Conservation (phyloP, 225 moss, liverwort and hornwort genomes). For the Pseudisothecium myosuroides region DNA sequence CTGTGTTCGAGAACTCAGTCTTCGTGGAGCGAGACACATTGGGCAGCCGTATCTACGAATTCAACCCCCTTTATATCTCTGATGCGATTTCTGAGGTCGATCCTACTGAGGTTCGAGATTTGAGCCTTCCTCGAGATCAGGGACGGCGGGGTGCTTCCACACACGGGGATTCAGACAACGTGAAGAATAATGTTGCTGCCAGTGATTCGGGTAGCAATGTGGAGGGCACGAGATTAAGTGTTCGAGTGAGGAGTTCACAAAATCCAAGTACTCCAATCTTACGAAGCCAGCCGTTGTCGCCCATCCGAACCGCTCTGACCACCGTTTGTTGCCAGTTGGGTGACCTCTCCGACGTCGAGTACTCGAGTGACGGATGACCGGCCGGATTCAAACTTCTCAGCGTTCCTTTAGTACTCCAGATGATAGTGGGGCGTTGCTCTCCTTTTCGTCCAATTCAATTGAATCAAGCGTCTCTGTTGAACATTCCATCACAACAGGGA, state of each 20-base stretch:
- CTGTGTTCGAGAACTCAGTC: conserved; percentile 23
- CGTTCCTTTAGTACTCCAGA: background rate
- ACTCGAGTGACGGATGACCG: background rate
- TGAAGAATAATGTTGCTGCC: background rate
- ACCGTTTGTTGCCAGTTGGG: conserved; percentile 6
- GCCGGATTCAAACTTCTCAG: background rate
- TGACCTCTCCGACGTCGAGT: conserved; percentile 5
- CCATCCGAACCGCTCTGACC: conserved; percentile 10
- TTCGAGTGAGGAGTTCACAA: background rate
- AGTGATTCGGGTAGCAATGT: background rate
- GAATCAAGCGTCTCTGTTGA: background rate
- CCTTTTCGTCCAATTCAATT: background rate
- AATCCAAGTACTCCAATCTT: background rate
- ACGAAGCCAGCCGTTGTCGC: background rate
- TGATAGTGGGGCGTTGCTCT: background rate
- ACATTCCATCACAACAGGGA: background rate
- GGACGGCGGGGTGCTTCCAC: background rate
- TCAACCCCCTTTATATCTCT: conserved; percentile 25
- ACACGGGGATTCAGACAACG: background rate
- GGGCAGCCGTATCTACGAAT: conserved; percentile 31
- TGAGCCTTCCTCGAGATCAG: background rate
- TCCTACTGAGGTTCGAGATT: background rate
- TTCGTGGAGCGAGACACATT: conserved; percentile 19
- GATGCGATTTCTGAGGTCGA: conserved; percentile 9
- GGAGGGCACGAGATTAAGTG: background rate